phyloP scores from a whole-genome alignment of 331 rosid genomes.

The Telfairia occidentalis region DNA sequence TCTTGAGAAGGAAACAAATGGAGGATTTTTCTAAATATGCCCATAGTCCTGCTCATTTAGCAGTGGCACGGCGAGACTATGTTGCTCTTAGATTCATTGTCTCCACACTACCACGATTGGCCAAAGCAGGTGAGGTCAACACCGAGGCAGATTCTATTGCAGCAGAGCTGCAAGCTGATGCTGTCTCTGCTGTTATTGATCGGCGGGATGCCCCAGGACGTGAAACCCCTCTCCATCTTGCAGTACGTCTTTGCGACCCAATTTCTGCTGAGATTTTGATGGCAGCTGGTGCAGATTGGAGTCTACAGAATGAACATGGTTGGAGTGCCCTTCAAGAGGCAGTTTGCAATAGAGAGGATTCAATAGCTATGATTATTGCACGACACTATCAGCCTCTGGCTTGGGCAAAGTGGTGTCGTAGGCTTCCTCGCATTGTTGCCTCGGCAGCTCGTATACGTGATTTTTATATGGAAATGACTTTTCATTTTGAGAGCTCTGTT shows the following conservation, averaged over 20 bases:
- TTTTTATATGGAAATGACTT: slow-evolving; percentile 94
- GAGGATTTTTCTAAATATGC: slow-evolving; percentile 62
- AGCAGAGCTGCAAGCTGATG: slow-evolving; percentile 72
- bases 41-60: slow-evolving; percentile 85
- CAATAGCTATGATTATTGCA: slow-evolving; percentile 81
- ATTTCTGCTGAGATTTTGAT: slow-evolving; percentile 78
- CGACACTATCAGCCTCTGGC: slow-evolving; percentile 83
- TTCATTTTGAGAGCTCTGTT: slow-evolving; percentile 97
- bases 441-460: slow-evolving; percentile 80
- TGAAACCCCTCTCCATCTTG: slow-evolving; percentile 95
- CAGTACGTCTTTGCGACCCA: slow-evolving; percentile 74
- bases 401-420: slow-evolving; percentile 99
- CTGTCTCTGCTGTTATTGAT: slow-evolving; percentile 63
- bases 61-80: slow-evolving; percentile 67
- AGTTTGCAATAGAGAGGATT: slow-evolving; percentile 82
- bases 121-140: slow-evolving; percentile 73
- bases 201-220: slow-evolving; percentile 89
- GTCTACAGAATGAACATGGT: slow-evolving; percentile 87
- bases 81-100: slow-evolving; percentile 48
- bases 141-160: slow-evolving; percentile 70
- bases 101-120: slow-evolving; percentile 48
- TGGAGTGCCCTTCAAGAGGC: slow-evolving; percentile 99
- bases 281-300: slow-evolving; percentile 98
- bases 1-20: slow-evolving; percentile 24
- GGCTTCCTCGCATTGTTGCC: slow-evolving; percentile 92